Evolutionary conservation across 2,329 filamentous ascomycete genomes (phyloP).

Genomic region (Sporothrix humicola): DNA sequence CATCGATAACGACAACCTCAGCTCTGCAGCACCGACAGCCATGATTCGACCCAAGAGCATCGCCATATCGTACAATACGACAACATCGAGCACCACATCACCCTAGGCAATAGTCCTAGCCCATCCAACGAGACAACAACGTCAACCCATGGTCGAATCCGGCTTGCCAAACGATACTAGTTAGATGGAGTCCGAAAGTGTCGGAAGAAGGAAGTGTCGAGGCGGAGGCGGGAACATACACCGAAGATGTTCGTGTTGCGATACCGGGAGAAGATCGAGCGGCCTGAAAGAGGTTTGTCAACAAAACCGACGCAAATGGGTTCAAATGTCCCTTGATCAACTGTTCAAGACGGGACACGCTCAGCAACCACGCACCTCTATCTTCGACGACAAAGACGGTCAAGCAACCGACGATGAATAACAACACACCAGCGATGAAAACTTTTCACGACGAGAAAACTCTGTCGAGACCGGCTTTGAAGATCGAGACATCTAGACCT

Average conservation of each 20-base stretch:
- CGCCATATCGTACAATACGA: neutral
- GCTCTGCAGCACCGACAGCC: neutral
- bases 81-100: neutral
- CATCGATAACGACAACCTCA: neutral
- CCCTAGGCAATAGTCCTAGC: neutral
- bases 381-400: neutral
- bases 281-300: neutral
- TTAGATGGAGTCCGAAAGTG: no score
- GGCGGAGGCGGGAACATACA: no score
- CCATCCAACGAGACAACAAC: neutral
- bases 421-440: neutral
- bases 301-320: neutral
- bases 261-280: neutral
- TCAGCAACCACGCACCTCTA: slow-evolving; percentile 3
- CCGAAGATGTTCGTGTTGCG: neutral
- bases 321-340: no score
- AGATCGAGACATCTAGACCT: neutral
- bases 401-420: neutral
- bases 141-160: neutral
- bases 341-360: neutral
- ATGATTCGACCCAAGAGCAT: neutral
- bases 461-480: neutral
- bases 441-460: neutral
- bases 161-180: neutral
- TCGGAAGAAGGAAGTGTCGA: neutral